These are phyloP conservation scores for Omphalotus guepiniiformis DNA, from an alignment of 768 basidiomycete species.

Conservation along the genomic window DNA sequence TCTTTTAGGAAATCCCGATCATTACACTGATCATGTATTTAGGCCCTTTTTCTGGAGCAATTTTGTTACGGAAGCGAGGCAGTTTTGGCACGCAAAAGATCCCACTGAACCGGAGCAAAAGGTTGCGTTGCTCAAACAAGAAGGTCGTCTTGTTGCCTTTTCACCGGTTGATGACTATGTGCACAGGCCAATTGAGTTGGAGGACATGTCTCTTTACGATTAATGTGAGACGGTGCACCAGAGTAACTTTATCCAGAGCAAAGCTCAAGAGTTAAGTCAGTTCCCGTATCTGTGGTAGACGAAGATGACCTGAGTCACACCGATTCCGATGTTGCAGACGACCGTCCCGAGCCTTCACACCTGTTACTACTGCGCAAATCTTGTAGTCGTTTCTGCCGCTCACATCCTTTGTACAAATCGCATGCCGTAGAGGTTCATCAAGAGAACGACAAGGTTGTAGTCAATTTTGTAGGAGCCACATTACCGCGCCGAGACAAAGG, in stretches of 20 bases:
- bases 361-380: too few relatives aligned
- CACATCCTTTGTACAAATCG: slow-evolving; percentile 9
- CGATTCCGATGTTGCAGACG: too few relatives aligned
- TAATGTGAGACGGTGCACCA: too few relatives aligned
- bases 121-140: not conserved
- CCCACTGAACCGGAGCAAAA: not conserved
- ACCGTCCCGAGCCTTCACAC: too few relatives aligned
- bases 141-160: not conserved
- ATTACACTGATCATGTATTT: slow-evolving; percentile 18
- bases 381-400: too few relatives aligned
- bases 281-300: too few relatives aligned
- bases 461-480: slow-evolving; percentile 14
- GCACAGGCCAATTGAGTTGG: slow-evolving; percentile 4
- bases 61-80: slow-evolving; percentile 7
- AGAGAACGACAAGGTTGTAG: not conserved
- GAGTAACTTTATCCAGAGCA: too few relatives aligned
- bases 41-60: slow-evolving; percentile 13
- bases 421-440: slow-evolving; percentile 5
- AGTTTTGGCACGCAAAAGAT: not conserved
- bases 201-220: slow-evolving; percentile 12
- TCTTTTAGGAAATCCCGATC: slow-evolving; percentile 10
- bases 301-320: too few relatives aligned
- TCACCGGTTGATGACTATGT: slow-evolving; percentile 13
- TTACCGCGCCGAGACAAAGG: slow-evolving; percentile 17
- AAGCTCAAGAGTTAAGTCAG: too few relatives aligned